Conservation (phyloP, 352 stramenopile genomes). For the Globisporangium perplexum region DNA sequence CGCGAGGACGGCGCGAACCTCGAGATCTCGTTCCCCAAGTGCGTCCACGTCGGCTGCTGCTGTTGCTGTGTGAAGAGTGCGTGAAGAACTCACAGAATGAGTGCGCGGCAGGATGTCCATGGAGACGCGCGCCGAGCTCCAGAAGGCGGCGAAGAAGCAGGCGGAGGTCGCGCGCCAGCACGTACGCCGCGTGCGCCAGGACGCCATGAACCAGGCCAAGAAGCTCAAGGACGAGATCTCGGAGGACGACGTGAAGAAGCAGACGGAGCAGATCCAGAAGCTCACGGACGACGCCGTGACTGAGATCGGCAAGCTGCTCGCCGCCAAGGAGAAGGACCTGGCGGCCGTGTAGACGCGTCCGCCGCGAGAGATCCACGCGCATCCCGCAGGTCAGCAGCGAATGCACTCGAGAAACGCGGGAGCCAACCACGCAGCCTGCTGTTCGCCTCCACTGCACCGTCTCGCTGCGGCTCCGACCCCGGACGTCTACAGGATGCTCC, state of each 20-base stretch:
- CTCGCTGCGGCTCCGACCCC: too few relatives aligned
- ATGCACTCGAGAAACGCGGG: not conserved
- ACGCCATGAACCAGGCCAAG: conserved; percentile 79
- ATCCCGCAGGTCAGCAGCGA: too few relatives aligned
- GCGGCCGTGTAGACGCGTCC: conserved; percentile 34
- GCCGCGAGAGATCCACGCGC: not conserved
- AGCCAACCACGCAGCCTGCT: too few relatives aligned
- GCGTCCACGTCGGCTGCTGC: conserved; percentile 9
- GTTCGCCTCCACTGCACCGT: too few relatives aligned
- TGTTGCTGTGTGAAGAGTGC: not conserved
- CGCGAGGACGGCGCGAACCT: conserved; percentile 61
- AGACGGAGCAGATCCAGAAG: conserved; percentile 78
- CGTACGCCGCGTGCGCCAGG: conserved; percentile 77
- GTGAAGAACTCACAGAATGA: not conserved
- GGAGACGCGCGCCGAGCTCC: conserved; percentile 72
- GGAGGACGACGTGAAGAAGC: conserved; percentile 71
- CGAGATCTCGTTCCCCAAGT: conserved; percentile 82
- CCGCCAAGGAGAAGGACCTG: conserved; percentile 77
- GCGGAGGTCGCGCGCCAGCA: conserved; percentile 77
- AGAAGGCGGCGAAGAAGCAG: conserved; percentile 81
- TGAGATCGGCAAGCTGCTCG: conserved; percentile 70
- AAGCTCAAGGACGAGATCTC: conserved; percentile 79
- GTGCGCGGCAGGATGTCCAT: conserved; percentile 59
- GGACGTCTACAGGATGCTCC: conserved; percentile 85
- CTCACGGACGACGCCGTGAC: conserved; percentile 63